Base-by-base conservation (phyloP, 164 flowering plant genomes). In the Magnolia officinalis region DNA sequence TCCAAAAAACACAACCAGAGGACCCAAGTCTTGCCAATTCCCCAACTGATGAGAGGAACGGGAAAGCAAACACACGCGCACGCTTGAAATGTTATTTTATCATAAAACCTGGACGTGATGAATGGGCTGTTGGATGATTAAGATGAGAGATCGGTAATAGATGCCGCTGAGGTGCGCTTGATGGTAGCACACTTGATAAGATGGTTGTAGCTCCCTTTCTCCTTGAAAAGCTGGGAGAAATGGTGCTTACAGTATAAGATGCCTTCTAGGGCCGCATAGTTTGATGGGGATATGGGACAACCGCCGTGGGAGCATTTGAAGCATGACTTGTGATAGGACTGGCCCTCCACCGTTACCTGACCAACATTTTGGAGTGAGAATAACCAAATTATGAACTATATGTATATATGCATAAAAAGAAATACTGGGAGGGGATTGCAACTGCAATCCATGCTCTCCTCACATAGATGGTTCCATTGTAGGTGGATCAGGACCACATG, bases 301-400 rank as follows among this genome's bases (percentile, higher is more conserved):
- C 98, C 98, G 23, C 99, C 99, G 76, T 96, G 97, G 24, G 91
- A 92, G 82, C 99, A 96, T 88, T 90, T 96, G 88, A 96, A 96
- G 80, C 99, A 96, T 11, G 95, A 86, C 82, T 96, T 96, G 85
- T 96, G 99, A 77, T 96, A 96, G 29, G 90, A 74, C 71, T 84
- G 92, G 80, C 85, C 84, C 82, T 96, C 99, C 78, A 96, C 99
- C 16, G 97, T 91, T 66, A 96, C 99, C 99, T 96, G 85, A 73
- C 63, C 75, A 50, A 52, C 67, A 37, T 37, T 37, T 37, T 77
- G 73, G 69, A 24, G 63, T 37, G 45, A 21, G 76, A 50, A 1
- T 77, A 24, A 21, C 50, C 10, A 45, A 61, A 72, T 26, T 13
- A 58, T 37, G 45, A 37, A 37, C 45, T 37, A 37, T 37, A 37